These are phyloP conservation scores for Claviceps fusiformis DNA, from an alignment of 2,329 filamentous ascomycete species.

Conservation along the genomic window DNA sequence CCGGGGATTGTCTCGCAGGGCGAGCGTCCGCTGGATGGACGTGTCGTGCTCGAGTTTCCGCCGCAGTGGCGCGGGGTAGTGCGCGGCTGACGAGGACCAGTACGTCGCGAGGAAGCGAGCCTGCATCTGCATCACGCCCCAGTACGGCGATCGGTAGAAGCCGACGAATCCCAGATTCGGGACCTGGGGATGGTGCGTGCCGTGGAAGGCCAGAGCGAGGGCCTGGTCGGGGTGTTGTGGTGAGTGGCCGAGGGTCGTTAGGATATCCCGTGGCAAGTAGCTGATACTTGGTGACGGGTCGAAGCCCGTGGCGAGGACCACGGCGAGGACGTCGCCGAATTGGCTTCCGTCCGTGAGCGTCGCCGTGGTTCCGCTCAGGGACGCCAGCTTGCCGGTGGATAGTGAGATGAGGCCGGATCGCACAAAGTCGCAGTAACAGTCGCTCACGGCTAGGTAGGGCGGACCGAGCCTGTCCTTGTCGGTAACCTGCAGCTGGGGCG, in stretches of 20 bases:
- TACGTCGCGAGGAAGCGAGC: slow-evolving; percentile 50
- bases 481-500: slow-evolving; percentile 24
- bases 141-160: slow-evolving; percentile 74
- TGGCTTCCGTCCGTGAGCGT: slow-evolving; percentile 16
- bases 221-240: slow-evolving; percentile 41
- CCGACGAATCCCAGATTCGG: slow-evolving; percentile 64
- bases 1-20: slow-evolving; percentile 37
- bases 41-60: slow-evolving; percentile 29
- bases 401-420: slow-evolving; percentile 46
- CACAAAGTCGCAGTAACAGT: slow-evolving; percentile 62
- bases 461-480: slow-evolving; percentile 32
- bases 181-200: slow-evolving; percentile 45
- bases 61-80: slow-evolving; percentile 17
- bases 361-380: slow-evolving; percentile 21
- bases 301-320: slow-evolving; percentile 68
- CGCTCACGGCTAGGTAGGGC: slow-evolving; percentile 55
- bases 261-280: slow-evolving; percentile 46
- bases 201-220: slow-evolving; percentile 53
- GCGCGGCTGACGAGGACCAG: slow-evolving; percentile 34
- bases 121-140: slow-evolving; percentile 82
- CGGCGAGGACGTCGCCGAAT: slow-evolving; percentile 46
- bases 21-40: slow-evolving; percentile 31
- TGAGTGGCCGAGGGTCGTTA: slow-evolving; percentile 43
- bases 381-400: slow-evolving; percentile 30
- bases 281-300: slow-evolving; percentile 48